These are phyloP conservation scores for Lepidium campestre DNA, from an alignment of 441 rosid genomes.

Conservation along the genomic window DNA sequence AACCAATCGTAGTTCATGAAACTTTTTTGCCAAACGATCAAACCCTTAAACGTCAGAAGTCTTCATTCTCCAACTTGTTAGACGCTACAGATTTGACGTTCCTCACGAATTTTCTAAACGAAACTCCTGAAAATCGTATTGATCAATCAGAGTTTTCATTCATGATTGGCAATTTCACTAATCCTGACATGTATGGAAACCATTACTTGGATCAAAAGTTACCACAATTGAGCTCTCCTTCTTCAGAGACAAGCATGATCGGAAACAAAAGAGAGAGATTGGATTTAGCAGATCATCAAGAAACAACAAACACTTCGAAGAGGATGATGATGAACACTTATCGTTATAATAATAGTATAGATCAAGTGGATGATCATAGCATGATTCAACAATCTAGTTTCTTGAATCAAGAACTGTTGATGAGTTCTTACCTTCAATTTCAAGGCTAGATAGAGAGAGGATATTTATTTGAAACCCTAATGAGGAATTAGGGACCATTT, in stretches of 20 bases:
- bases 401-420: conserved; percentile 51
- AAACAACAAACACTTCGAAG: conserved; percentile 38
- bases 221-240: conserved; percentile 40
- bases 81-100: conserved; percentile 76
- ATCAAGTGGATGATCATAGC: conserved; percentile 41
- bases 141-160: conserved; percentile 35
- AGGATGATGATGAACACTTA: conserved; percentile 44
- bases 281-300: conserved; percentile 27
- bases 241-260: conserved; percentile 28
- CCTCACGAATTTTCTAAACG: conserved; percentile 49
- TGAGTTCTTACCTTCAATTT: conserved; percentile 53
- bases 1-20: conserved; percentile 6
- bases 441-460: conserved; percentile 33
- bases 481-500: conserved; percentile 9
- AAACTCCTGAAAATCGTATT: conserved; percentile 31
- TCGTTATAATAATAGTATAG: conserved; percentile 29
- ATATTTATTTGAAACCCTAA: conserved; percentile 9
- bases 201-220: conserved; percentile 45
- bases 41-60: conserved; percentile 55
- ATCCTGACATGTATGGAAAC: conserved; percentile 18
- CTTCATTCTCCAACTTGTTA: conserved; percentile 69
- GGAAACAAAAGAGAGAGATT: conserved; percentile 56
- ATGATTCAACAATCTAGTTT: conserved; percentile 48
- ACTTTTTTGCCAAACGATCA: conserved; percentile 33
- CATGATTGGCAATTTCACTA: conserved; percentile 8